Percentiles rank a stretch among this genome's conserved stretches.
phyloP scores from a whole-genome alignment of 225 moss, liverwort and hornwort genomes.

The Physcomitrellopsis africana region DNA sequence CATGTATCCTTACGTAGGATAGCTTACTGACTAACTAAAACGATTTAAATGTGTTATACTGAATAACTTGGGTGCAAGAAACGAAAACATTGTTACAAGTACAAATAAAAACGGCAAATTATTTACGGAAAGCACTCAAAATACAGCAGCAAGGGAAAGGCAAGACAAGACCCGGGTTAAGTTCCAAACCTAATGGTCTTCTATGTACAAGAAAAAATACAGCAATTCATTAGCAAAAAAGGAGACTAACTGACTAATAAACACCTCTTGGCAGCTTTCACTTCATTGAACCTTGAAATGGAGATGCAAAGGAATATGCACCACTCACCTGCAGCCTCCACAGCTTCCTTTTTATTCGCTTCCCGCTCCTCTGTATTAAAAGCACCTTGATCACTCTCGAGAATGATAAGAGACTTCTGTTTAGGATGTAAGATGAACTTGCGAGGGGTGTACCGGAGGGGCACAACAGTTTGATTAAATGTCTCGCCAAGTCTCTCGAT shows the following conservation, averaged over 20 bases:
- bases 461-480: slow-evolving; percentile 93
- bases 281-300: slow-evolving; percentile 4
- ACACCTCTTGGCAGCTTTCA: slow-evolving; percentile 8
- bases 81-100: neutral
- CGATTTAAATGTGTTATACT: neutral
- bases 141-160: slow-evolving; percentile 2
- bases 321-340: slow-evolving; percentile 66
- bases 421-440: slow-evolving; percentile 98
- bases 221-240: neutral
- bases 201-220: neutral
- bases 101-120: neutral
- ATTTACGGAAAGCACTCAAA: neutral
- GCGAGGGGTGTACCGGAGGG: slow-evolving; percentile 93
- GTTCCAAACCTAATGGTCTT: neutral
- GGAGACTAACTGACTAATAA: slow-evolving; percentile 2
- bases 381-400: slow-evolving; percentile 97
- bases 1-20: neutral
- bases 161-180: neutral
- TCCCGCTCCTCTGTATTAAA: slow-evolving; percentile 93
- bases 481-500: slow-evolving; percentile 97
- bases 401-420: slow-evolving; percentile 84
- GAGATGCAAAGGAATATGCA: neutral
- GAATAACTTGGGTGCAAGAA: neutral
- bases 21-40: neutral
- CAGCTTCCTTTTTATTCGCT: slow-evolving; percentile 81